Percentiles rank a stretch among this genome's conserved stretches.
These are phyloP conservation scores for Wallacemonas sp. DNA, from an alignment of 208 protist genomes.

Conservation along the genomic window DNA sequence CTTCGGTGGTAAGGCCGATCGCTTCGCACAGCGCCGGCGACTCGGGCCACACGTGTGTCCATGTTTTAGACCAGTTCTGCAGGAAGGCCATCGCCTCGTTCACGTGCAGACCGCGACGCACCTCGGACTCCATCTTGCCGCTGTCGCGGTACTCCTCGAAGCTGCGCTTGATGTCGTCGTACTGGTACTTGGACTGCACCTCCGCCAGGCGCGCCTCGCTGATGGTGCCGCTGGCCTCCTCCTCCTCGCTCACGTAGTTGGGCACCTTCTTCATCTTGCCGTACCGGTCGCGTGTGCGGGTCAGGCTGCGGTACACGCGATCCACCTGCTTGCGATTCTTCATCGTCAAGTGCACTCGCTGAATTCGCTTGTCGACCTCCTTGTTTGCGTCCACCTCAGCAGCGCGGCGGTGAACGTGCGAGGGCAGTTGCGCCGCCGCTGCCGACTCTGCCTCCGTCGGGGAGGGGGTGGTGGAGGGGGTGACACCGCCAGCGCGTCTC, in stretches of 20 bases:
- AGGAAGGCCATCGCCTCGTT: constrained; percentile 62
- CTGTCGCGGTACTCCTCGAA: constrained; percentile 69
- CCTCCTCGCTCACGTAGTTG: constrained; percentile 34
- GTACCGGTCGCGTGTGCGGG: constrained; percentile 45
- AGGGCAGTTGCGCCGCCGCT: constrained; percentile 26
- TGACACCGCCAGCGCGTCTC: constrained; percentile 16
- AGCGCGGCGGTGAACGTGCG: constrained; percentile 26
- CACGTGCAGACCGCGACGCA: constrained; percentile 62
- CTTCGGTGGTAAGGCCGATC: constrained; percentile 5
- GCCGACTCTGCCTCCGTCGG: neutral
- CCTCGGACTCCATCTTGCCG: constrained; percentile 61
- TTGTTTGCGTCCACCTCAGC: constrained; percentile 29
- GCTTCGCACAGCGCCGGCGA: constrained; percentile 31
- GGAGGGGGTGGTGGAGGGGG: neutral
- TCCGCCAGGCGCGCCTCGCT: constrained; percentile 44
- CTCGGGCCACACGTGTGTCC: constrained; percentile 54
- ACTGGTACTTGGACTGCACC: constrained; percentile 43
- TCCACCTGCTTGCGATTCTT: constrained; percentile 59
- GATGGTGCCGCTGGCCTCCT: constrained; percentile 48
- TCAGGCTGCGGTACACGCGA: constrained; percentile 48
- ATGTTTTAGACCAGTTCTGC: constrained; percentile 67
- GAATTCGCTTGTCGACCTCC: constrained; percentile 31
- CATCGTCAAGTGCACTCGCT: constrained; percentile 48
- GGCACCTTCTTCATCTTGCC: constrained; percentile 41
- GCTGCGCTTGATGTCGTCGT: constrained; percentile 48